Evolutionary conservation across 805 yeast species (phyloP).

Genomic region (Zygosaccharomyces kombuchaensis): DNA sequence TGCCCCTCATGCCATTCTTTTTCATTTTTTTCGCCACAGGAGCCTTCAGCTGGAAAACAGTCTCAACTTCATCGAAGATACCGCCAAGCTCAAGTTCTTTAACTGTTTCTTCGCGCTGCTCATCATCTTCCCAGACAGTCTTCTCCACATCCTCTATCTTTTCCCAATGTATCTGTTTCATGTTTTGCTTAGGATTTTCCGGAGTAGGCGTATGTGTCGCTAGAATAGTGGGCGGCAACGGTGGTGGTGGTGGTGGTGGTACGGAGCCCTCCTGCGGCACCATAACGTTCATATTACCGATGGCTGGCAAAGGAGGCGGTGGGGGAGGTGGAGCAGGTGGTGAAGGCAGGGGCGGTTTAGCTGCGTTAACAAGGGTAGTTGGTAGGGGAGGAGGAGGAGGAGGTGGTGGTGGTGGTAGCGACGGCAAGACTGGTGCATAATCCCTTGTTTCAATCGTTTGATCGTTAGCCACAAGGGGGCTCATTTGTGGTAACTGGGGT

Average conservation of each 20-base stretch:
- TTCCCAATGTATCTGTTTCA: slow-evolving; percentile 84
- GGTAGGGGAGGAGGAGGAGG: slow-evolving; percentile 27
- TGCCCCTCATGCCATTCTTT: slow-evolving; percentile 21
- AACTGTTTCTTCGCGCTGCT: slow-evolving; percentile 39
- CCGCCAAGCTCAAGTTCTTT: slow-evolving; percentile 54
- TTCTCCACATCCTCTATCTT: slow-evolving; percentile 53
- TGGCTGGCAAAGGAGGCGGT: slow-evolving; percentile 28
- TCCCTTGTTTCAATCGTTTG: slow-evolving; percentile 1
- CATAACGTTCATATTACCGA: slow-evolving; percentile 18
- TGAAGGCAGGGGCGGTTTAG: slow-evolving; percentile 31
- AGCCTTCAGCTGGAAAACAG: slow-evolving; percentile 50
- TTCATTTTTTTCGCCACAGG: slow-evolving; percentile 34
- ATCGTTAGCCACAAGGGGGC: slow-evolving; percentile 6
- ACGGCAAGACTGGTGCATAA: slow-evolving; percentile 16
- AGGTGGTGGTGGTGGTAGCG: slow-evolving; percentile 27
- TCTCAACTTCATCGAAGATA: slow-evolving; percentile 60
- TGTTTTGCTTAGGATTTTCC: slow-evolving; percentile 47
- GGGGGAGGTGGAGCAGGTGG: slow-evolving; percentile 39
- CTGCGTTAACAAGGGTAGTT: slow-evolving; percentile 36
- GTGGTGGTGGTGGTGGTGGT: slow-evolving; percentile 30
- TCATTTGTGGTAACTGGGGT: slow-evolving; percentile 35
- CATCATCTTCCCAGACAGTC: slow-evolving; percentile 58
- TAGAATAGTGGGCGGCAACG: slow-evolving; percentile 16
- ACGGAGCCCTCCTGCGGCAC: slow-evolving; percentile 20
- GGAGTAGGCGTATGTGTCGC: slow-evolving; percentile 12